Base-by-base conservation (phyloP, 2,329 filamentous ascomycete genomes). In the Didymella pomorum region DNA sequence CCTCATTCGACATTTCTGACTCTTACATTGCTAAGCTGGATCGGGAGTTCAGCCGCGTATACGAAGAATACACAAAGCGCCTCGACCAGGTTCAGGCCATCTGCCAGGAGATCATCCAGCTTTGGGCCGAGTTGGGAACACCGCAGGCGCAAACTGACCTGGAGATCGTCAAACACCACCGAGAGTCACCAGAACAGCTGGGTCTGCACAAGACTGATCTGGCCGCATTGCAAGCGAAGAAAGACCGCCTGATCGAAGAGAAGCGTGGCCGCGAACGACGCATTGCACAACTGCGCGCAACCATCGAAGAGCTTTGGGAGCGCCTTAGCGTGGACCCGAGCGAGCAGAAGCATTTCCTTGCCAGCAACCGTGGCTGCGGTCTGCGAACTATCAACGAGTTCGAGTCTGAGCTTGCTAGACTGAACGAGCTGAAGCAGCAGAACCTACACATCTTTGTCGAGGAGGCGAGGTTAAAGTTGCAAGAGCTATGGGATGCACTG, bases 391-490 rank as follows among this genome's bases (percentile, higher is more conserved):
- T 97, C 79, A 97, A 97, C 72, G 93, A 98, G 78, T 97, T 93
- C 67, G 92, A 98, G 77, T 92, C 96, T 62, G 95, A 99, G 78
- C 83, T 98, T 43, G 83, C 85, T 3, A 86, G 93, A 46, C 80
- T 99, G 46, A 95, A 96, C 66, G 93, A 98, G 76, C 84, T 98
- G 58, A 99, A 99, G 82, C 86, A 90, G 69, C 92, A 99, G 75
- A 97, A 99, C 71, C 83, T 99, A 62, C 93, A 97, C 73, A 79
- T 98, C 4, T 99, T 99, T 71, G 92, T 99, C 11, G 95, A 98
- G 75, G 95, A 99, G 79, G 90, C 94, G 20, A 87, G 96, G 39
- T 91, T 88, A 79, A 92, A 91, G 73, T 84, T 99, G 11, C 94
- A 98, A 76, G 93, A 96, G 72, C 86, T 99, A 0, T 99, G 96